Evolutionary conservation across 805 yeast genomes (phyloP).

Genomic region (Dipodascopsis tothii): DNA sequence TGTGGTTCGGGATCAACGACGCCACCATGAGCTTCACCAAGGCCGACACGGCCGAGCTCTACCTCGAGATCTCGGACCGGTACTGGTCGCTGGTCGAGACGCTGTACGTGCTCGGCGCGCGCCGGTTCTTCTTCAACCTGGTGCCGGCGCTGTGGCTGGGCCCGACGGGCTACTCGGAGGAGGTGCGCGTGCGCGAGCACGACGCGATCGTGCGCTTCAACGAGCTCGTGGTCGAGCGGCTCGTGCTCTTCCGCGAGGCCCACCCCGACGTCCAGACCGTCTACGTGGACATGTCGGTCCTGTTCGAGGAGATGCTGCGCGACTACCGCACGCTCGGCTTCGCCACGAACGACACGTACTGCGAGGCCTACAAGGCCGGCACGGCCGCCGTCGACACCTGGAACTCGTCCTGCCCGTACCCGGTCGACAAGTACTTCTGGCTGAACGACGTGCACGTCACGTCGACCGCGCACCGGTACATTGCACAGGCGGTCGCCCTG

Average conservation of each 20-base stretch:
- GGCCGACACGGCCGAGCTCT: background rate
- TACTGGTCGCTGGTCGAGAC: slow-evolving; percentile 7
- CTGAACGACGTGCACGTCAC: slow-evolving; percentile 15
- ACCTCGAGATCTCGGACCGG: background rate
- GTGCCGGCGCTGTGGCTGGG: slow-evolving; percentile 7
- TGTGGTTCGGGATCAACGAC: slow-evolving; percentile 20
- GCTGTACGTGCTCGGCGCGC: too few relatives aligned
- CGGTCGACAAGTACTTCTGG: slow-evolving; percentile 9
- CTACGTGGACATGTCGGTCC: slow-evolving; percentile 4
- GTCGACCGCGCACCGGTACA: slow-evolving; percentile 7
- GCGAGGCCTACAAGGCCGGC: slow-evolving; percentile 8
- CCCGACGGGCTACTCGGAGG: too few relatives aligned
- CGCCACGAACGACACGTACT: slow-evolving; percentile 1
- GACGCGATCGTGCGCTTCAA: too few relatives aligned
- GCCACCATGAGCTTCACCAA: background rate
- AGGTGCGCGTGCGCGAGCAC: too few relatives aligned
- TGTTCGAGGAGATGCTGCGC: slow-evolving; percentile 2
- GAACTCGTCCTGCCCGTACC: slow-evolving; percentile 4
- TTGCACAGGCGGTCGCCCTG: slow-evolving; percentile 6
- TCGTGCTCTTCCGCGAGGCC: too few relatives aligned
- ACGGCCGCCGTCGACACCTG: slow-evolving; percentile 8
- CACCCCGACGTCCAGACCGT: too few relatives aligned
- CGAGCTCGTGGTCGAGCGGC: too few relatives aligned
- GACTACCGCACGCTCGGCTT: slow-evolving; percentile 4
- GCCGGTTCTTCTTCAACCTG: slow-evolving; percentile 7